These are phyloP conservation scores for Stramenopiles sp. DNA, from an alignment of 352 stramenopile genomes.

Conservation along the genomic window DNA sequence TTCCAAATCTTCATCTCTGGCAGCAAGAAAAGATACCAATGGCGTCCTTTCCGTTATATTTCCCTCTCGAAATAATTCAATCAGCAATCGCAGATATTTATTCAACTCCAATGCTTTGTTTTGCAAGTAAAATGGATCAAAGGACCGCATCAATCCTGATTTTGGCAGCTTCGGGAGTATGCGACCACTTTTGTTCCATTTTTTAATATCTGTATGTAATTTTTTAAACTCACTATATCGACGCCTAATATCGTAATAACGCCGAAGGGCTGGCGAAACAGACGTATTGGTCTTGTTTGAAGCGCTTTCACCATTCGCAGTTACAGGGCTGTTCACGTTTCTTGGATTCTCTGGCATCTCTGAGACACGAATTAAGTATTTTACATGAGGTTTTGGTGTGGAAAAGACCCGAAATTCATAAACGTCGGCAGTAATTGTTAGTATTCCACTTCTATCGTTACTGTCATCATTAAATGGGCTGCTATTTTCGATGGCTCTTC, in stretches of 20 bases:
- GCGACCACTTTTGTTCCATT: not conserved
- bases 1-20: not conserved
- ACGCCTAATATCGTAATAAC: slow-evolving; percentile 3
- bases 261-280: not conserved
- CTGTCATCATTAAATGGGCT: not conserved
- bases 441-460: not conserved
- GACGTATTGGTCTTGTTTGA: no score
- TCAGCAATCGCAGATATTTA: not conserved
- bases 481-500: not conserved
- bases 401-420: slow-evolving; percentile 8
- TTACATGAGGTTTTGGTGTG: slow-evolving; percentile 1
- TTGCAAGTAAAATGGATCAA: slow-evolving; percentile 1
- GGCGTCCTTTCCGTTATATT: not conserved
- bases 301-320: no score
- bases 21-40: slow-evolving; percentile 6
- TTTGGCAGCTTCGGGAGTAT: not conserved
- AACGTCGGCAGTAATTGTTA: not conserved
- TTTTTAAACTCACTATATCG: slow-evolving; percentile 6
- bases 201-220: not conserved
- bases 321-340: no score
- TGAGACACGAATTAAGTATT: slow-evolving; percentile 6
- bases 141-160: not conserved
- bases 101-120: slow-evolving; percentile 3
- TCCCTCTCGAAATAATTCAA: not conserved
- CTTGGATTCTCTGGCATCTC: not conserved